These are phyloP conservation scores for Aspergillus eucalypticola DNA, from an alignment of 2,329 filamentous ascomycete species.

Conservation along the genomic window DNA sequence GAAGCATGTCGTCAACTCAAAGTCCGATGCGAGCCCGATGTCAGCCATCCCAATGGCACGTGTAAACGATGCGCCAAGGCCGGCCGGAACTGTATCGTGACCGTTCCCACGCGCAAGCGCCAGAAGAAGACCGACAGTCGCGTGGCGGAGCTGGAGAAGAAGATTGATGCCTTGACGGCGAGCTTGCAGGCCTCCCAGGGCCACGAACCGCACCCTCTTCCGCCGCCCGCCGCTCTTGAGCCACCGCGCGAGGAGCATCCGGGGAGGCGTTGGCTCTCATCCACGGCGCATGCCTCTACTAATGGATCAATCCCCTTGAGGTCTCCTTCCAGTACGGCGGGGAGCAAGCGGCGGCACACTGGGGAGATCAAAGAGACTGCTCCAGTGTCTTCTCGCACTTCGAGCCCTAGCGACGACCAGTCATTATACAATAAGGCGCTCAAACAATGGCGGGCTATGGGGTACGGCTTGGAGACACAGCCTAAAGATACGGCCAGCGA, in stretches of 20 bases:
- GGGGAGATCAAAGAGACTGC: slow-evolving; percentile 30
- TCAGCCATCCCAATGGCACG: slow-evolving; percentile 60
- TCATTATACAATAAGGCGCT: slow-evolving; percentile 15
- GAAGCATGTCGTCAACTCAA: slow-evolving; percentile 75
- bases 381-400: background rate
- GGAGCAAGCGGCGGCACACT: slow-evolving; percentile 34
- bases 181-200: slow-evolving; percentile 63
- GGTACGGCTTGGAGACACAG: slow-evolving; percentile 15
- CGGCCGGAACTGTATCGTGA: slow-evolving; percentile 74
- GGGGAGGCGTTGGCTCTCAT: slow-evolving; percentile 33
- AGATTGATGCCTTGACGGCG: slow-evolving; percentile 84
- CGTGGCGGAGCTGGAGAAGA: slow-evolving; percentile 87
- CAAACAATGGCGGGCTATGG: slow-evolving; percentile 27
- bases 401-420: slow-evolving; percentile 26
- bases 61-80: slow-evolving; percentile 80
- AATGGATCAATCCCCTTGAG: slow-evolving; percentile 5
- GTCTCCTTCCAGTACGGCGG: slow-evolving; percentile 15
- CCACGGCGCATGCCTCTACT: slow-evolving; percentile 12
- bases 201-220: slow-evolving; percentile 18
- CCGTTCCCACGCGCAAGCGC: slow-evolving; percentile 71
- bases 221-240: slow-evolving; percentile 18
- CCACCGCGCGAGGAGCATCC: slow-evolving; percentile 43
- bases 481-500: slow-evolving; percentile 27
- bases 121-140: slow-evolving; percentile 90
- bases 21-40: slow-evolving; percentile 81